These are phyloP conservation scores for Gossypium australe DNA, from an alignment of 345 rosid species.

Conservation along the genomic window DNA sequence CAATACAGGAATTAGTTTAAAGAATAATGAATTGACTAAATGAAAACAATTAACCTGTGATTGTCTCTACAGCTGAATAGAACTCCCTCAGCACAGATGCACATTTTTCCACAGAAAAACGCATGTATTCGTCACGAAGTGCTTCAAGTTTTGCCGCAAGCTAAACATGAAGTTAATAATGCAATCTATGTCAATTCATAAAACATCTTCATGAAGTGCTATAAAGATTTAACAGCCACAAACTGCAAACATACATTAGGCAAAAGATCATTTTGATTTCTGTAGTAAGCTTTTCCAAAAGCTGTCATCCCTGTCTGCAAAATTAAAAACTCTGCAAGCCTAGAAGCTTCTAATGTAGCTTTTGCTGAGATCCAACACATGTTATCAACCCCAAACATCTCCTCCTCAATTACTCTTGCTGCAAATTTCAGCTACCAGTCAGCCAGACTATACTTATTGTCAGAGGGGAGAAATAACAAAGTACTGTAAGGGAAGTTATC, in stretches of 20 bases:
- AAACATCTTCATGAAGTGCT: constrained; percentile 1
- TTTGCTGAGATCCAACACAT: constrained; percentile 90
- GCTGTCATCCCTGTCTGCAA: constrained; percentile 97
- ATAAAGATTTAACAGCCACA: constrained; percentile 4
- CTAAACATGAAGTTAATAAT: constrained; percentile 31
- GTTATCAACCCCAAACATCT: constrained; percentile 81
- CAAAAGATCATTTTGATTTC: constrained; percentile 77
- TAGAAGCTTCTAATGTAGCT: constrained; percentile 87
- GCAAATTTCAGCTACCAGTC: constrained; percentile 25
- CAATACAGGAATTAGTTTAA: not conserved
- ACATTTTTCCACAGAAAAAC: constrained; percentile 79
- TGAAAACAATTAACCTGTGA: constrained; percentile 52
- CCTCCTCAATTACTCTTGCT: constrained; percentile 95
- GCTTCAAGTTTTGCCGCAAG: constrained; percentile 92
- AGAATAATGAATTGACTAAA: not conserved
- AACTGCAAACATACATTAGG: constrained; percentile 50
- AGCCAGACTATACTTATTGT: constrained; percentile 7
- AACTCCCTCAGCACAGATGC: constrained; percentile 70
- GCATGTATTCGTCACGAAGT: constrained; percentile 84
- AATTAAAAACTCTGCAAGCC: constrained; percentile 75
- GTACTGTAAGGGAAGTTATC: not conserved
- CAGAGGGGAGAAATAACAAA: not conserved
- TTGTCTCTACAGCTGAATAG: constrained; percentile 82
- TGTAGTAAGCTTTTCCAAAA: constrained; percentile 86
- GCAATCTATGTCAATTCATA: not conserved